phyloP scores from a whole-genome alignment of 805 yeast species.

The Wilhelminamyces savonicus region DNA sequence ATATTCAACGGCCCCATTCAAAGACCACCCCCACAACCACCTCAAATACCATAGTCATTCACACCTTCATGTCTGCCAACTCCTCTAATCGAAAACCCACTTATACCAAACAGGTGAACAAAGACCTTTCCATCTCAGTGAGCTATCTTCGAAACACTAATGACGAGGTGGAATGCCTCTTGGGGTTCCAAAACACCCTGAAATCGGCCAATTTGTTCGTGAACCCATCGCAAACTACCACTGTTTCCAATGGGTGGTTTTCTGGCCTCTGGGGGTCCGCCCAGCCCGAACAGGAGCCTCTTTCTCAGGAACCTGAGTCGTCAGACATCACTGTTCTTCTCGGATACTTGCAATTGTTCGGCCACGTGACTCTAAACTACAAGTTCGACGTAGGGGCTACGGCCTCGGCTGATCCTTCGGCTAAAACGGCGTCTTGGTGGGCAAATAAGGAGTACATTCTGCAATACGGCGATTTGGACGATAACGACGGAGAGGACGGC shows the following conservation, averaged over 20 bases:
- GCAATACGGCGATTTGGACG: conserved; percentile 14
- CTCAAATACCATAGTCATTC: not conserved
- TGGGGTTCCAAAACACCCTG: conserved; percentile 17
- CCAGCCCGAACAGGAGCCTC: no score
- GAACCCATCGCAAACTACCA: no score
- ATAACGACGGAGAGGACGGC: conserved; percentile 10
- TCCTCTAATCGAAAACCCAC: conserved; percentile 3
- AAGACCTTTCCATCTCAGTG: conserved; percentile 14
- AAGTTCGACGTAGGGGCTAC: conserved; percentile 16
- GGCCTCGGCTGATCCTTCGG: conserved; percentile 4
- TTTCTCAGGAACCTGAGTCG: no score
- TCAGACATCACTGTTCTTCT: conserved; percentile 22
- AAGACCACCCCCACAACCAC: conserved; percentile 6
- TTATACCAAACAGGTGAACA: conserved; percentile 14
- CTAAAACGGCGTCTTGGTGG: conserved; percentile 25
- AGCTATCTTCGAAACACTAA: conserved; percentile 7
- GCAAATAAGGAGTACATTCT: conserved; percentile 26
- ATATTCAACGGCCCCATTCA: conserved; percentile 1
- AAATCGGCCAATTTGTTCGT: no score
- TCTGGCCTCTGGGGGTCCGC: no score
- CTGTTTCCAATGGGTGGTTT: no score
- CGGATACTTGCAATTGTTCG: conserved; percentile 35
- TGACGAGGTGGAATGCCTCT: conserved; percentile 11
- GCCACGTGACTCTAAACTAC: conserved; percentile 33
- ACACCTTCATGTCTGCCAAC: not conserved